These are phyloP conservation scores for Aspergillus biplanus DNA, from an alignment of 495 filamentous ascomycete genomes.

Conservation along the genomic window DNA sequence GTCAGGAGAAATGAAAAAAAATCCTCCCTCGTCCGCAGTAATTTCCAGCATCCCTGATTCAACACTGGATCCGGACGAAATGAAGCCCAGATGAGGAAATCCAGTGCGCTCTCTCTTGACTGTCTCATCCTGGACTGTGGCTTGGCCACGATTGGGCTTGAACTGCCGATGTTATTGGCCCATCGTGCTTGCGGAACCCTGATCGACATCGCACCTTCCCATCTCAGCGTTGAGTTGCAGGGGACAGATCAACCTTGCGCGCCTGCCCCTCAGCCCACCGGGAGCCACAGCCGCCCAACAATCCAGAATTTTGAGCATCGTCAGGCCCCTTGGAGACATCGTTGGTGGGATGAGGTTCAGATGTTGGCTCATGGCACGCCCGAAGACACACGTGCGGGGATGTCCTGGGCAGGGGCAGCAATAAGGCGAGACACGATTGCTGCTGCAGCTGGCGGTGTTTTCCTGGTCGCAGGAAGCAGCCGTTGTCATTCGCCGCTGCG, in stretches of 20 bases:
- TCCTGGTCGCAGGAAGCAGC: neutral
- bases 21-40: too few relatives aligned
- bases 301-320: neutral
- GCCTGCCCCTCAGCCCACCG: neutral
- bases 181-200: neutral
- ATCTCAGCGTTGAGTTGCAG: neutral
- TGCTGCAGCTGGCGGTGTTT: neutral
- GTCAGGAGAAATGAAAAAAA: too few relatives aligned
- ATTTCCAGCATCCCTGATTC: too few relatives aligned
- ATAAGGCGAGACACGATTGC: too few relatives aligned
- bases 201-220: neutral
- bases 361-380: neutral
- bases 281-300: neutral
- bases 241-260: neutral
- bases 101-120: neutral
- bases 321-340: neutral
- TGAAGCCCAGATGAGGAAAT: neutral
- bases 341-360: neutral
- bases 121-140: conserved; percentile 1
- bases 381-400: neutral
- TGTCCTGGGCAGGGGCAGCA: too few relatives aligned
- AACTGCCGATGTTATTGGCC: neutral
- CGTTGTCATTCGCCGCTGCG: too few relatives aligned
- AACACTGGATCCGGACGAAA: neutral
- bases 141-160: neutral